Evolutionary conservation across 2,329 filamentous ascomycete species (phyloP), one percentile per base, ranked within the genome.

Genomic region (Paraphoma chrysanthemicola): DNA sequence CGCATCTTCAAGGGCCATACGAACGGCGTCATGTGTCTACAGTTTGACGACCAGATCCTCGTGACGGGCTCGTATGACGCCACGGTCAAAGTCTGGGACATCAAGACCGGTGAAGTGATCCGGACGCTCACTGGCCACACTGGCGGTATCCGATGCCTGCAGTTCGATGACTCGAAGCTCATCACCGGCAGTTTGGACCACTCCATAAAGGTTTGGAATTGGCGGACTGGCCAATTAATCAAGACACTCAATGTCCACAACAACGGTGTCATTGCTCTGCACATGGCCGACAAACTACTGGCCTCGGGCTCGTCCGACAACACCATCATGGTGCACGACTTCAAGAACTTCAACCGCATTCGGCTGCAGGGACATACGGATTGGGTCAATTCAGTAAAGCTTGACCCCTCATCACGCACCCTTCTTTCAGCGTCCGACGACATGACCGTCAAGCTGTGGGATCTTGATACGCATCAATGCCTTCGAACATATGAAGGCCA

Each of bases 1-100:
- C 93, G 90, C 72, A 87, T 90, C 11, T 92, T 99, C 76, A 89
- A 89, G 66, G 94, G 93, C 1, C 90, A 98, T 76, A 89, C 86
- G 10, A 97, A 97, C 72, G 94, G 94, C 39, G 88, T 95, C 56
- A 95, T 89, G 85, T 89, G 87, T 65, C 77, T 90, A 41, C 88
- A 90, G 68, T 89, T 99, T 59, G 91, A 96, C 66, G 93, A 98
- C 64, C 92, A 91, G 65, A 91, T 96, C 57, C 83, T 99, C 48
- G 94, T 93, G 8, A 97, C 94, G 0, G 95, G 95, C 8, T 97
- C 93, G 0, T 99, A 99, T 73, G 95, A 99, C 72, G 86, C 89
- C 7, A 97, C 93, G 0, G 92, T 97, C 71, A 97, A 96, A 74
- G 93, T 99, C 16, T 99, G 95, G 95, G 88, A 98, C 72, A 88